phyloP scores from a whole-genome alignment of 768 basidiomycete genomes.

The Tulasnella sp. region DNA sequence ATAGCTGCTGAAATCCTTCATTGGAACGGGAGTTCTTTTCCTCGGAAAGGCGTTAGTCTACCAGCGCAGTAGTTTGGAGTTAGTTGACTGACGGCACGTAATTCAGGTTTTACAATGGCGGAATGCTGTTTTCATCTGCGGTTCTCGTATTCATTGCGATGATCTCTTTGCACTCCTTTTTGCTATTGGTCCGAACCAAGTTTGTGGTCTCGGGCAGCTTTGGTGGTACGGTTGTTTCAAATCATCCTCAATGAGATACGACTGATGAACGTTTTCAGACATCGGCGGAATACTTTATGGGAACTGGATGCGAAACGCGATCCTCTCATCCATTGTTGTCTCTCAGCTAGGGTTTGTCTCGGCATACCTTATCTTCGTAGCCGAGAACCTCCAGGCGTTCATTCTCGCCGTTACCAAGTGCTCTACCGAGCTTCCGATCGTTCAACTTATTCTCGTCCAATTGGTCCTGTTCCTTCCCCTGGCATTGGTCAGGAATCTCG shows the following conservation, averaged over 20 bases:
- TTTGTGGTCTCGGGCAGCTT: constrained; percentile 85
- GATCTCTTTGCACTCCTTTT: constrained; percentile 86
- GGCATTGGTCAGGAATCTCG: constrained; percentile 83
- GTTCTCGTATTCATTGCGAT: constrained; percentile 70
- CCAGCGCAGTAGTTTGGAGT: background rate
- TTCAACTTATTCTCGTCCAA: constrained; percentile 71
- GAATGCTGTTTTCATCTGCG: constrained; percentile 75
- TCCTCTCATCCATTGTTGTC: constrained; percentile 74
- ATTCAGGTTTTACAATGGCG: constrained; percentile 85
- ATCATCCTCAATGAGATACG: background rate
- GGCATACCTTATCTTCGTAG: constrained; percentile 94
- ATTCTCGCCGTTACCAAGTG: constrained; percentile 72
- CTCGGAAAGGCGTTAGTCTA: constrained; percentile 77
- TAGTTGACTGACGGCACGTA: constrained; percentile 1
- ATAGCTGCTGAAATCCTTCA: constrained; percentile 83
- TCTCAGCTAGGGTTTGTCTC: constrained; percentile 84
- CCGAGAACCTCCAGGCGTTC: constrained; percentile 85
- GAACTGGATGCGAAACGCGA: constrained; percentile 81
- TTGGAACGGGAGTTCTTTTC: constrained; percentile 93
- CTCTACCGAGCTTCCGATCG: constrained; percentile 48
- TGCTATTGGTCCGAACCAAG: constrained; percentile 80
- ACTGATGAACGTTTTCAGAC: constrained; percentile 37
- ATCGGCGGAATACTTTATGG: constrained; percentile 91
- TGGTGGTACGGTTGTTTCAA: constrained; percentile 47
- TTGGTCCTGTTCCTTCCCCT: constrained; percentile 80